Base-by-base conservation (phyloP, 805 yeast species). In the Blastobotrys attinorum region DNA sequence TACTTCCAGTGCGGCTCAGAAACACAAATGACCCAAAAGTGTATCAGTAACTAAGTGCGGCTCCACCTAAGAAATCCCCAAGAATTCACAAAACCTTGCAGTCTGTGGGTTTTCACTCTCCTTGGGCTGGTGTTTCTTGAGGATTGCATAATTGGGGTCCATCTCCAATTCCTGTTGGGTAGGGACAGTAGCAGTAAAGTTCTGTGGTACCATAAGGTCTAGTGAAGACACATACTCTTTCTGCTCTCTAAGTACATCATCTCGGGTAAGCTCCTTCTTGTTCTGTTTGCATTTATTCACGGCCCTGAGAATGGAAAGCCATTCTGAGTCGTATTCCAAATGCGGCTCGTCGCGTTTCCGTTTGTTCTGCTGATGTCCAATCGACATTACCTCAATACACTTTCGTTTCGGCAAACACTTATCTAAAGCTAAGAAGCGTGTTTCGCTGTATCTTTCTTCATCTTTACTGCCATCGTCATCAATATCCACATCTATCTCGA, bases 351-450 rank as follows among this genome's bases (percentile, higher is more conserved):
- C 33, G 32, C n/a, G n/a, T n/a, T 39, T 31, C 42, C 34, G 29
- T 20, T 13, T 22, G 22, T 37, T 15, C 31, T 22, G 34, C 15
- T 44, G n/a, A 3, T 25, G 36, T 6, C 40, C 40, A 11, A 83
- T 61, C 0, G 71, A 67, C 13, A 78, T 20, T 3, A 73, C 53
- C 46, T 81, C 81, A 7, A 87, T 49, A 56, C 72, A 85, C 20
- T 65, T 55, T 18, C 95, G 66, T 15, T 70, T 63, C 1, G 87
- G 86, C 1, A 83, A 65, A 53, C 95, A 86, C 60, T 90, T 90
- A 58, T 89, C 97, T 22, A 90, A 67, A 0, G 97, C 92, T 23
- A 85, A 61, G 54, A 88, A 90, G 11, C 61, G 55, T 2, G 82
- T 32, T 17, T 22, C 31, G n/a, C 43, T 45, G 13, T 40, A 39